A percentile compares a stretch with the other conserved stretches of the same genome.
Conservation (phyloP, 169 alveolate genomes). For the Plasmodium inui region DNA sequence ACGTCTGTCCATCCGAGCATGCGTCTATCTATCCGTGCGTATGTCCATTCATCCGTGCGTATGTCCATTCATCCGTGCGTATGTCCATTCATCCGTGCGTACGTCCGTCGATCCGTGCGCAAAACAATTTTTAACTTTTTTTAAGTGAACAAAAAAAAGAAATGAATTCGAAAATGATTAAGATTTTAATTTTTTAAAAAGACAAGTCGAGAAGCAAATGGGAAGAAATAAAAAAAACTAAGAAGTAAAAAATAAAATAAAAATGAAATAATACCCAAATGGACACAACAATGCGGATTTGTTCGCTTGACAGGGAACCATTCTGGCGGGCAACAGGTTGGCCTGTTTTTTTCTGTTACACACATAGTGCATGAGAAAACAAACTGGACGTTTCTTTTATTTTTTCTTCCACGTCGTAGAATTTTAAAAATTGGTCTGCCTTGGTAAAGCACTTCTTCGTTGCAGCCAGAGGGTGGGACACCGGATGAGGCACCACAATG, state of each 20-base stretch:
- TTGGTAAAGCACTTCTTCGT: neutral
- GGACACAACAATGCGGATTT: neutral
- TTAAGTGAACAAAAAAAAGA: slow-evolving; percentile 1
- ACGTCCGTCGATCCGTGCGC: neutral
- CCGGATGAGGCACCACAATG: neutral
- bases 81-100: neutral
- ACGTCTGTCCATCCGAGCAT: too few relatives aligned
- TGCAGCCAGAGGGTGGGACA: neutral
- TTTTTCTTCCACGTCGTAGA: neutral
- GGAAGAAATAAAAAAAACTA: neutral
- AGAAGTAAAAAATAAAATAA: neutral
- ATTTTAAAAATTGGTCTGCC: neutral
- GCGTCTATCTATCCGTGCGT: too few relatives aligned
- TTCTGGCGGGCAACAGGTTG: neutral
- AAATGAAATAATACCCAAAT: neutral
- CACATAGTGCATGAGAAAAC: neutral
- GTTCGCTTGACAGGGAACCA: neutral
- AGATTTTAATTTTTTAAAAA: neutral
- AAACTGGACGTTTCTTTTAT: neutral
- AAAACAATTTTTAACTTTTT: neutral
- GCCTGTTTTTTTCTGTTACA: neutral
- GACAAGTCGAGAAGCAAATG: neutral
- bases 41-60: neutral
- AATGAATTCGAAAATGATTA: neutral
- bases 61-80: neutral